phyloP scores from a whole-genome alignment of 208 protist species.

The Crithidia thermophila region DNA sequence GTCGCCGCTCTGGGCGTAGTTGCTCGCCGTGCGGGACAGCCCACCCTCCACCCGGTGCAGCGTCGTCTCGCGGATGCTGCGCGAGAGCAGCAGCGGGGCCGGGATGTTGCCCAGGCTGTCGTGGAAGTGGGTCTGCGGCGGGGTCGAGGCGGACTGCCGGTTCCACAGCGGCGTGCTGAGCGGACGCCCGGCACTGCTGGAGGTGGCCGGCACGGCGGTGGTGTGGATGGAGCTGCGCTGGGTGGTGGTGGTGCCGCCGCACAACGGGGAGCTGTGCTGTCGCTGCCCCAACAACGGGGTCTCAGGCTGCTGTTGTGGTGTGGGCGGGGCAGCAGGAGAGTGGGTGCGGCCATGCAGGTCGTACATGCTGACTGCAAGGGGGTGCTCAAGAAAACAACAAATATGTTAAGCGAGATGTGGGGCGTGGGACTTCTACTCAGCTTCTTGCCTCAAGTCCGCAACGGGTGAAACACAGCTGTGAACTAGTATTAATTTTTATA shows the following conservation, averaged over 20 bases:
- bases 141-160: neutral
- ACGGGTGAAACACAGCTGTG: too few relatives aligned
- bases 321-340: neutral
- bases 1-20: constrained; percentile 11
- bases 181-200: neutral
- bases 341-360: neutral
- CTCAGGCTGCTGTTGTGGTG: neutral
- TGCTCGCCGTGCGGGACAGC: constrained; percentile 8
- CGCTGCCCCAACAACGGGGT: neutral
- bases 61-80: constrained; percentile 27
- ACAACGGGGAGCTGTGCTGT: constrained; percentile 2
- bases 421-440: too few relatives aligned
- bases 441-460: too few relatives aligned
- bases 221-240: neutral
- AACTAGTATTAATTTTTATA: too few relatives aligned
- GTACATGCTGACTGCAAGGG: constrained; percentile 8
- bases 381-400: neutral
- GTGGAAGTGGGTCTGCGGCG: neutral
- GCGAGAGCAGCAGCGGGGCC: constrained; percentile 27
- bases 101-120: neutral
- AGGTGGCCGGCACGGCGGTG: constrained; percentile 7
- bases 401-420: too few relatives aligned
- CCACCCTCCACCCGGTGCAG: constrained; percentile 6
- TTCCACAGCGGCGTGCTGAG: neutral
- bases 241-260: too few relatives aligned